Evolutionary conservation across 1,139 yeast species (phyloP).

Genomic region (Saccharomycopsis crataegensis): DNA sequence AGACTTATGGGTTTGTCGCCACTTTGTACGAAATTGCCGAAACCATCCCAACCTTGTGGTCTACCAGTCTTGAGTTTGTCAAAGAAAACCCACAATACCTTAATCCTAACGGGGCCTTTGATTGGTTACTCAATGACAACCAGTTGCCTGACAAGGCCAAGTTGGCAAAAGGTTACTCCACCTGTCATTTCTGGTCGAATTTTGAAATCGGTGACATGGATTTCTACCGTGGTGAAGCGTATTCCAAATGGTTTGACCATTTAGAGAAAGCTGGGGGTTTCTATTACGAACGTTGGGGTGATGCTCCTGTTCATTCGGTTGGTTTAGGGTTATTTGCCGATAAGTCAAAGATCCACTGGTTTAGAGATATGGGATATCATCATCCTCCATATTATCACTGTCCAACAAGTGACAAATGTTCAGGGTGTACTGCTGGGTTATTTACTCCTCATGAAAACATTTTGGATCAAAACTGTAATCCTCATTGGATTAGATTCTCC

Average conservation of each 20-base stretch:
- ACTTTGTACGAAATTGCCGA: conserved; percentile 63
- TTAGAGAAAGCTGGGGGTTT: conserved; percentile 69
- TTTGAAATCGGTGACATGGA: conserved; percentile 81
- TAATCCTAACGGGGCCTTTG: conserved; percentile 59
- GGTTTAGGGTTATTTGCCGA: conserved; percentile 73
- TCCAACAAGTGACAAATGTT: conserved; percentile 48
- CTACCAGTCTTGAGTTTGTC: conserved; percentile 57
- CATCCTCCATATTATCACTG: conserved; percentile 81
- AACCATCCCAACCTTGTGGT: conserved; percentile 59
- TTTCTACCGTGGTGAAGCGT: conserved; percentile 62
- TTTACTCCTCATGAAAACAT: conserved; percentile 41
- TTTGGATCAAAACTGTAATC: conserved; percentile 63
- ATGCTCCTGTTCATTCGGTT: conserved; percentile 79
- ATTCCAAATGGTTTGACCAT: conserved; percentile 53
- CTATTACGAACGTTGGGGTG: conserved; percentile 88
- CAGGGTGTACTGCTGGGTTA: conserved; percentile 38
- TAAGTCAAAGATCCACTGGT: conserved; percentile 70
- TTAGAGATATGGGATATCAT: conserved; percentile 76
- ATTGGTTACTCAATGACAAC: conserved; percentile 58
- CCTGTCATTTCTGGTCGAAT: conserved; percentile 87
- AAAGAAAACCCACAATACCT: conserved; percentile 52
- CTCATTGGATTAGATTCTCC: conserved; percentile 60
- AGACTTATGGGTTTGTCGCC: conserved; percentile 65
- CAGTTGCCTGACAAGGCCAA: conserved; percentile 51
- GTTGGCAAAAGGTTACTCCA: conserved; percentile 61